Evolutionary conservation across 129 eudicot species (phyloP), one percentile per base, ranked within the genome.

Genomic region (Solidago caesia): DNA sequence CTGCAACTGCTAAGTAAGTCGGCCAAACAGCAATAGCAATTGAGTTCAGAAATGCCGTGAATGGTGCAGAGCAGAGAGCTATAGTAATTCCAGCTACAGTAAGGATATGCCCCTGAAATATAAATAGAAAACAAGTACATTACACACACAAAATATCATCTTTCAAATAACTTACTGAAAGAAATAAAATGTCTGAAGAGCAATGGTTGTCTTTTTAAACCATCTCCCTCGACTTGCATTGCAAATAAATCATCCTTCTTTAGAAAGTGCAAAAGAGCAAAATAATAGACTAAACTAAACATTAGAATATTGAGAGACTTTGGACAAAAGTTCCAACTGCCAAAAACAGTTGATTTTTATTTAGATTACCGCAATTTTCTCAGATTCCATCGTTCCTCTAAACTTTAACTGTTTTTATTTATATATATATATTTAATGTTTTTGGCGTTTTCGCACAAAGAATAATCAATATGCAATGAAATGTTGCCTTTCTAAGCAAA

Each of bases 11-110:
- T 39, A 86, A 65, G 88, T 96, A 94, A 73, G 97, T 85, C 42
- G 98, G 98, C 93, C 96, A 90, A 48, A 94, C 80, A 79, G 97
- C 90, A 52, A 94, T 78, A 72, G 91, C 93, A 78, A 91, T 81
- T 60, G 85, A 72, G 75, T 94, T 94, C 67, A 81, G 9, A 75
- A 83, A 82, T 13, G 87, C 87, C 62, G 85, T 82, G 70, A 88
- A 63, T 10, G 98, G 98, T 67, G 96, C 82, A 78, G 89, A 72
- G 79, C 97, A 86, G 47, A 94, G 87, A 71, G 98, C 98, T 58
- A 62, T 27, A 72, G 98, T 91, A 76, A 94, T 87, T 70, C 98
- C 97, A 62, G 91, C 91, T 73, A 82, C 44, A 33, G 97, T 84
- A 68, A 94, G 98, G 71, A 94, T 88, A 71, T 85, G 96, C 14